phyloP scores from a whole-genome alignment of 148 eudicot genomes.

The Mesembryanthemum crystallinum region DNA sequence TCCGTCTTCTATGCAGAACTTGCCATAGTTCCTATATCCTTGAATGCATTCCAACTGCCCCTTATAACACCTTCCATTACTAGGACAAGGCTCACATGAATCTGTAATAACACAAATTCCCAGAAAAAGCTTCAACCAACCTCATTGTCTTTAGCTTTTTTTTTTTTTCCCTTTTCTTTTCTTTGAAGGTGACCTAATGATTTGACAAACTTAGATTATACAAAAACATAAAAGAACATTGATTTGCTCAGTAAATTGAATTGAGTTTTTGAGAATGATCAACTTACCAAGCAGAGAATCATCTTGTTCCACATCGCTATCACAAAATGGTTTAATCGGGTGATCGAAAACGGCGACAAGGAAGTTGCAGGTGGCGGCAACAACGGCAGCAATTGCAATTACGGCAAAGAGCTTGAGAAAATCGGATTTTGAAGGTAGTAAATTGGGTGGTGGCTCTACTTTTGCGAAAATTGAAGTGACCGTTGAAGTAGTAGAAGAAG shows the following conservation, averaged over 20 bases:
- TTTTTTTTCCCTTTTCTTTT: too few relatives aligned
- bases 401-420: slow-evolving; percentile 51
- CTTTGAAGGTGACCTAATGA: neutral
- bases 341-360: slow-evolving; percentile 29
- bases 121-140: neutral
- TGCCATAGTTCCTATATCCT: slow-evolving; percentile 72
- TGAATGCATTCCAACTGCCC: slow-evolving; percentile 71
- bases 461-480: slow-evolving; percentile 30
- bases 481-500: slow-evolving; percentile 32
- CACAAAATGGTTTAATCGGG: slow-evolving; percentile 57
- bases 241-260: too few relatives aligned
- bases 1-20: slow-evolving; percentile 74
- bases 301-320: slow-evolving; percentile 39
- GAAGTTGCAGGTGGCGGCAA: slow-evolving; percentile 45
- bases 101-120: slow-evolving; percentile 41
- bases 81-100: slow-evolving; percentile 84
- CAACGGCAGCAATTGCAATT: slow-evolving; percentile 49
- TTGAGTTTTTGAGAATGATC: neutral
- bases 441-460: slow-evolving; percentile 45
- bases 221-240: too few relatives aligned
- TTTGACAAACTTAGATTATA: too few relatives aligned
- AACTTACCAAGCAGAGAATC: slow-evolving; percentile 39
- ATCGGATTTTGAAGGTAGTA: slow-evolving; percentile 63
- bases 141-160: neutral
- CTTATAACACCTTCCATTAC: slow-evolving; percentile 62